Conservation (phyloP, 2,329 filamentous ascomycete genomes). For the Cladosporium sp. region DNA sequence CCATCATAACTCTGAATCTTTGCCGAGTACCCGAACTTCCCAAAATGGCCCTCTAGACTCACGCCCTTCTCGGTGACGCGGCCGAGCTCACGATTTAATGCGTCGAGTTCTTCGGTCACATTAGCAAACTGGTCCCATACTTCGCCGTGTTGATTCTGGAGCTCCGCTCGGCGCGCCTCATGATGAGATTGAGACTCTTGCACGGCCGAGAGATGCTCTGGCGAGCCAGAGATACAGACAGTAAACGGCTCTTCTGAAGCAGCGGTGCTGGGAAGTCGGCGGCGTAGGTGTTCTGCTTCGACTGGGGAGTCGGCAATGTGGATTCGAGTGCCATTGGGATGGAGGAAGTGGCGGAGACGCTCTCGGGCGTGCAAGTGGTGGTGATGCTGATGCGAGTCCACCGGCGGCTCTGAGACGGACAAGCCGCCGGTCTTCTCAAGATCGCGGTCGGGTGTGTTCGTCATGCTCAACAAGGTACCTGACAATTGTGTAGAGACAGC, state of each 20-base stretch:
- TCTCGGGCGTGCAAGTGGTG: conserved; percentile 4
- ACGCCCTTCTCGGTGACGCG: conserved; percentile 52
- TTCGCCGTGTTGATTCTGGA: conserved; percentile 48
- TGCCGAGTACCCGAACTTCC: conserved; percentile 59
- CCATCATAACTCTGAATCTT: conserved; percentile 41
- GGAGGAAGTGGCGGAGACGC: conserved; percentile 50
- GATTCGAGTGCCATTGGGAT: conserved; percentile 53
- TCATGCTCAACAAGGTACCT: neutral
- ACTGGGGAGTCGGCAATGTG: conserved; percentile 55
- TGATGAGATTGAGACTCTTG: conserved; percentile 52
- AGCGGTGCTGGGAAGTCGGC: conserved; percentile 36
- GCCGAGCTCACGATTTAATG: conserved; percentile 51
- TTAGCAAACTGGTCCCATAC: conserved; percentile 55
- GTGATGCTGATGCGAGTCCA: neutral
- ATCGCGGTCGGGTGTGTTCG: neutral
- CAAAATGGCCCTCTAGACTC: conserved; percentile 57
- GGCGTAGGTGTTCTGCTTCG: conserved; percentile 47
- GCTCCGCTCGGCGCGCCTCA: conserved; percentile 41
- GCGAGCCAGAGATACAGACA: conserved; percentile 55
- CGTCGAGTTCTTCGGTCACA: conserved; percentile 51
- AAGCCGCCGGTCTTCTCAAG: neutral
- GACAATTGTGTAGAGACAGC: too few species aligned
- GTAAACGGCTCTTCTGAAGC: conserved; percentile 43
- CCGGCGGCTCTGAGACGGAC: neutral
- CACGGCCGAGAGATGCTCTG: conserved; percentile 49